Percentiles rank a stretch among this genome's conserved stretches.
Evolutionary conservation across 768 basidiomycete genomes (phyloP).

Genomic region (Russula sp.): DNA sequence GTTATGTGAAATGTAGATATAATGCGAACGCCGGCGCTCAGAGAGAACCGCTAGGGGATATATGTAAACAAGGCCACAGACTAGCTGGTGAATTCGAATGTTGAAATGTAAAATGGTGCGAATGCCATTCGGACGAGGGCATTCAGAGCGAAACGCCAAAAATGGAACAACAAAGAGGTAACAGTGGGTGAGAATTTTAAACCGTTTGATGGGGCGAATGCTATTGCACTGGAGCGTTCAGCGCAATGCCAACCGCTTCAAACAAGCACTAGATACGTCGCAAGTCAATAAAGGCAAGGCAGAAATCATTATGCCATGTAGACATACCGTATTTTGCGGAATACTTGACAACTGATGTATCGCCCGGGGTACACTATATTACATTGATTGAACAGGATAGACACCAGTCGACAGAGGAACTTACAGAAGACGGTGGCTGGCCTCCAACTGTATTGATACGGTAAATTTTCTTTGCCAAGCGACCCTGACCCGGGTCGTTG

Average conservation of each 20-base stretch:
- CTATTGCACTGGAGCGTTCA: not conserved
- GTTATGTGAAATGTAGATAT: too few relatives aligned
- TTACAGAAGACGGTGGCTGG: constrained; percentile 21
- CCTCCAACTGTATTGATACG: constrained; percentile 22
- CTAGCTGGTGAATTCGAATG: not conserved
- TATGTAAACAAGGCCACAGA: not conserved
- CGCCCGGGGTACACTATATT: constrained; percentile 11
- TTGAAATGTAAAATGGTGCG: not conserved
- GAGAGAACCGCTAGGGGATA: too few relatives aligned
- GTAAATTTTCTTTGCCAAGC: constrained; percentile 18
- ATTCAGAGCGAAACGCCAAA: not conserved
- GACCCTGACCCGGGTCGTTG: not conserved
- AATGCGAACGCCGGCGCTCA: too few relatives aligned
- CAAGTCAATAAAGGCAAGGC: not conserved
- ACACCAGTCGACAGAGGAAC: not conserved
- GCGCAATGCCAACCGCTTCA: not conserved
- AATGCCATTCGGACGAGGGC: not conserved
- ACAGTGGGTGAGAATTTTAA: not conserved
- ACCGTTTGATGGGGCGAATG: too few relatives aligned
- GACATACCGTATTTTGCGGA: constrained; percentile 26
- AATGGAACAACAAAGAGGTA: not conserved
- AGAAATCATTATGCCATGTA: not conserved
- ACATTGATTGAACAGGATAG: not conserved
- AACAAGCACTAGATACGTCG: not conserved
- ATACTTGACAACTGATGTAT: constrained; percentile 22